These are phyloP conservation scores for Meyerozyma guilliermondii DNA, from an alignment of 1,139 yeast species.

Conservation along the genomic window DNA sequence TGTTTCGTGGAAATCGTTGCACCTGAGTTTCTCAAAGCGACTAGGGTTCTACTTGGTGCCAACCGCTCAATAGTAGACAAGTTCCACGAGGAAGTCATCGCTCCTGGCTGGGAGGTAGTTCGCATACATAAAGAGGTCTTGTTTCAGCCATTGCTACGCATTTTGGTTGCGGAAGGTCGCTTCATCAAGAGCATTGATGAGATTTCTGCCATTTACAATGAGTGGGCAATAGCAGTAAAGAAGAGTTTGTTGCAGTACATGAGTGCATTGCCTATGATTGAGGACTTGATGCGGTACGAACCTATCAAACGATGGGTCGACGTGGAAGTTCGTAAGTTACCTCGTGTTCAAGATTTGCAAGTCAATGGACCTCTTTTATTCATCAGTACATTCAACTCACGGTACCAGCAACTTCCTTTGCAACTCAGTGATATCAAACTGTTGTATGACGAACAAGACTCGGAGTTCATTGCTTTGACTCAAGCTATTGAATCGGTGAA, in stretches of 20 bases:
- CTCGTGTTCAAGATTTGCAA: constrained; percentile 38
- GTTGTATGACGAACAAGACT: constrained; percentile 41
- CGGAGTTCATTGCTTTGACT: constrained; percentile 50
- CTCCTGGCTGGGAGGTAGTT: constrained; percentile 58
- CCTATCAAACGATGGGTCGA: constrained; percentile 51
- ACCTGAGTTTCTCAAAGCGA: constrained; percentile 43
- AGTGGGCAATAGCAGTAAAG: constrained; percentile 62
- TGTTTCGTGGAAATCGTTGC: constrained; percentile 53
- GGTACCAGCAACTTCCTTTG: constrained; percentile 67
- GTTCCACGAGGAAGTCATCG: constrained; percentile 58
- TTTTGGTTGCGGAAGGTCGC: constrained; percentile 54
- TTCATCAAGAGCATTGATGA: constrained; percentile 47
- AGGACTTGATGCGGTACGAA: constrained; percentile 32
- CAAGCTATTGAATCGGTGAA: constrained; percentile 46
- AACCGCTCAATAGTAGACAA: constrained; percentile 29
- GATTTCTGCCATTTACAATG: constrained; percentile 58
- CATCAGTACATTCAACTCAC: constrained; percentile 71
- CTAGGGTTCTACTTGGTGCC: constrained; percentile 37
- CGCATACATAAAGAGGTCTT: constrained; percentile 52
- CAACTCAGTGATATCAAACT: constrained; percentile 57
- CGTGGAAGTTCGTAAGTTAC: constrained; percentile 33
- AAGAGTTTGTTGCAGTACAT: constrained; percentile 58
- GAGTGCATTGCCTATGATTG: constrained; percentile 26
- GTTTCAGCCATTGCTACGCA: constrained; percentile 45
- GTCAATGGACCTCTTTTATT: constrained; percentile 58